Evolutionary conservation across 257 asterid species (phyloP).

Genomic region (Jaltomata sinuosa): DNA sequence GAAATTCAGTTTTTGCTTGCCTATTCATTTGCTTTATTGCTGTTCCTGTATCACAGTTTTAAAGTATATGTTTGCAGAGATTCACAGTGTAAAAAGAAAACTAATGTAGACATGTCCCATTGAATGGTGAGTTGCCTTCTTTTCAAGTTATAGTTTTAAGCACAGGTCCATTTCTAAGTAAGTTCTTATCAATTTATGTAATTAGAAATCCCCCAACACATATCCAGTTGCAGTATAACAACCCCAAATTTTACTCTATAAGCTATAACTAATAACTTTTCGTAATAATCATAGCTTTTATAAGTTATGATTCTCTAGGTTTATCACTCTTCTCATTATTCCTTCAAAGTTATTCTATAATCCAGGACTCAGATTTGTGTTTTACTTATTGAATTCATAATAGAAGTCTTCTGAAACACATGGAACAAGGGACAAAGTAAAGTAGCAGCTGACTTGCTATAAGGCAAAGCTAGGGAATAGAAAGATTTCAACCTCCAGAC

Average conservation of each 20-base stretch:
- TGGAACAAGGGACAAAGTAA: neutral
- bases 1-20: conserved; percentile 83
- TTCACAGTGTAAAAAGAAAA: neutral
- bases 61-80: neutral
- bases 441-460: neutral
- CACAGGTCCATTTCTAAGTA: neutral
- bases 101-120: neutral
- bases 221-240: neutral
- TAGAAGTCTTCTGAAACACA: neutral
- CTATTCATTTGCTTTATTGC: conserved; percentile 95
- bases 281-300: neutral
- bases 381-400: neutral
- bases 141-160: neutral
- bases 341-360: neutral
- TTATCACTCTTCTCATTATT: neutral
- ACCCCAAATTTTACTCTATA: neutral
- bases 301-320: neutral
- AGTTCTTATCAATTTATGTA: neutral
- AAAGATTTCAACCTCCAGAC: neutral
- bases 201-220: neutral
- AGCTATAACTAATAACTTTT: neutral
- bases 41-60: conserved; percentile 51
- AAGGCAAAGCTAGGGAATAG: neutral
- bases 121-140: neutral
- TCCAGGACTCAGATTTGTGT: neutral